phyloP scores from a whole-genome alignment of 768 basidiomycete species.

The Tremella mesenterica region DNA sequence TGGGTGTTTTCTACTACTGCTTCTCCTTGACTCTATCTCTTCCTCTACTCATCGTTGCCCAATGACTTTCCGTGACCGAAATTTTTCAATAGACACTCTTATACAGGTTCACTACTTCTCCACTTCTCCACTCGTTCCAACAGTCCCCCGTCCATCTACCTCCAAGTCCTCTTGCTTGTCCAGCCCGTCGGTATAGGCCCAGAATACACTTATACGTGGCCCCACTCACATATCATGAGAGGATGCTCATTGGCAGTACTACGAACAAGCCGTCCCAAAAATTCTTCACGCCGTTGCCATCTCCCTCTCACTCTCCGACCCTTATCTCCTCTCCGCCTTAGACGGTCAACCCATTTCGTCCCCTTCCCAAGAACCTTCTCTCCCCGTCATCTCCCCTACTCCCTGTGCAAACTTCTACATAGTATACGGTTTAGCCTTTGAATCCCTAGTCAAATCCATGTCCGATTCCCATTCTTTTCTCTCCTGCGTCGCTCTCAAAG shows the following conservation, averaged over 20 bases:
- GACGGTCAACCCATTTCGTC: constrained; percentile 49
- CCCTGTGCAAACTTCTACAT: constrained; percentile 64
- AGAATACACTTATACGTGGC: too few relatives aligned
- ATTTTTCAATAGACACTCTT: too few relatives aligned
- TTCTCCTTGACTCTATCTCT: too few relatives aligned
- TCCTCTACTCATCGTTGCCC: too few relatives aligned
- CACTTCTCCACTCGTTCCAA: too few relatives aligned
- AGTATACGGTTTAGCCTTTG: constrained; percentile 87
- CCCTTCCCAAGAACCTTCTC: constrained; percentile 6
- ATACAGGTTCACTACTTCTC: too few relatives aligned
- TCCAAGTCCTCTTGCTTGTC: constrained; percentile 40
- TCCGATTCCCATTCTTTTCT: constrained; percentile 26
- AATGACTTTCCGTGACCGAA: too few relatives aligned
- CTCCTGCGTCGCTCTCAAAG: constrained; percentile 57
- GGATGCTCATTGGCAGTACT: constrained; percentile 56
- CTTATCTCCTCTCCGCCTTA: constrained; percentile 67
- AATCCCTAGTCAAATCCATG: constrained; percentile 53
- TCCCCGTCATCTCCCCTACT: constrained; percentile 13
- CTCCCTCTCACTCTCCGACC: constrained; percentile 62
- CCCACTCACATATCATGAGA: not conserved
- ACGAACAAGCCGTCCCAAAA: constrained; percentile 67
- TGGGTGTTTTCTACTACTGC: too few relatives aligned
- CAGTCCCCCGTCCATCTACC: too few relatives aligned
- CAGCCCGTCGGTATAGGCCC: too few relatives aligned
- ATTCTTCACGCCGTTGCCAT: constrained; percentile 79